These are phyloP conservation scores for Ceratocystis huliohia DNA, from an alignment of 2,329 filamentous ascomycete species.

Conservation along the genomic window DNA sequence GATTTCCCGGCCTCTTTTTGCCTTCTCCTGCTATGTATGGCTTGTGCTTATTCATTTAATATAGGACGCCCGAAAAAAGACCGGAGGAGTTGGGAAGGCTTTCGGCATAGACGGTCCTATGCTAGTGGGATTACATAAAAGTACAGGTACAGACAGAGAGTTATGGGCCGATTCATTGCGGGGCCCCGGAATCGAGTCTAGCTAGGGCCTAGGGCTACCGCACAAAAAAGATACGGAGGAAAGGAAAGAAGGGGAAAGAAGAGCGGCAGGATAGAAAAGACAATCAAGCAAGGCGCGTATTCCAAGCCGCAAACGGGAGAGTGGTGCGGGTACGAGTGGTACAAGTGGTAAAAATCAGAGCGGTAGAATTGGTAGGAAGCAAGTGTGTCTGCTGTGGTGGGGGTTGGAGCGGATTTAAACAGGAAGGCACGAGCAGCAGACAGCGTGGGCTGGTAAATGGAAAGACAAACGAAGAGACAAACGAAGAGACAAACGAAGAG, in stretches of 20 bases:
- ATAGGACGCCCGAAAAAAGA: slow-evolving; percentile 8
- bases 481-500: not conserved
- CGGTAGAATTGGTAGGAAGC: not conserved
- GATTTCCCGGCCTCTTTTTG: slow-evolving; percentile 3
- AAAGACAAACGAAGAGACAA: not conserved
- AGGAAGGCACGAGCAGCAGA: not conserved
- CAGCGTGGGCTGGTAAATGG: not conserved
- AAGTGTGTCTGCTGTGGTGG: not conserved
- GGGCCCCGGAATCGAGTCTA: not conserved
- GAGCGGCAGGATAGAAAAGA: not conserved
- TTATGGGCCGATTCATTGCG: not conserved
- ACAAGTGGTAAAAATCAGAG: not conserved
- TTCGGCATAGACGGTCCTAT: not conserved
- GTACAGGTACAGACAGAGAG: not conserved
- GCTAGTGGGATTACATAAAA: not conserved
- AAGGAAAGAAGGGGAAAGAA: not conserved
- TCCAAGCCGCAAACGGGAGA: not conserved
- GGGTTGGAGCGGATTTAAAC: not conserved
- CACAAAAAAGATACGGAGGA: not conserved
- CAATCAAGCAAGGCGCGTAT: not conserved
- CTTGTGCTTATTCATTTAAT: not conserved
- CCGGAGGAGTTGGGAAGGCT: not conserved
- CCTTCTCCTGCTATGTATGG: not conserved
- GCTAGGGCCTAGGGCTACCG: not conserved
- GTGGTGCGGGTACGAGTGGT: not conserved